These are phyloP conservation scores for Saccharomycopsis malanga DNA, from an alignment of 805 yeast genomes.

Conservation along the genomic window DNA sequence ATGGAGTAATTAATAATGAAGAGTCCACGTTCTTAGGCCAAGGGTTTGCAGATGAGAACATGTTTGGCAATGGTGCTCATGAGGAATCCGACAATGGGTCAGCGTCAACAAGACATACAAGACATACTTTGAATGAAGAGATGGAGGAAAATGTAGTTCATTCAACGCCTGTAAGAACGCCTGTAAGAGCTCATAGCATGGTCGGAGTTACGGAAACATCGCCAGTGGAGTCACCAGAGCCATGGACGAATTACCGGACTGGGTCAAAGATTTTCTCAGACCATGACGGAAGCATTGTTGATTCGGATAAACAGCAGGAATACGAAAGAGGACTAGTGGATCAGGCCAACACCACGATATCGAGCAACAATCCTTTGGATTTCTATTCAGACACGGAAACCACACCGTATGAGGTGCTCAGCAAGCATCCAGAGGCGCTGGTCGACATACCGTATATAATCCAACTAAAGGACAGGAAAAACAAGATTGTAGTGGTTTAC, in stretches of 20 bases:
- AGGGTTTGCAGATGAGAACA: neutral
- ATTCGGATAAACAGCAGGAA: conserved; percentile 15
- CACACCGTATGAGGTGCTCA: conserved; percentile 12
- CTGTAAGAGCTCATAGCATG: neutral
- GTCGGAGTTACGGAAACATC: neutral
- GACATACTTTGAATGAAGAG: neutral
- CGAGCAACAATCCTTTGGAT: conserved; percentile 14
- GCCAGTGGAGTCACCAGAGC: conserved; percentile 8
- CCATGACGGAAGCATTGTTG: conserved; percentile 6
- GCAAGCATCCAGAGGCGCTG: conserved; percentile 4
- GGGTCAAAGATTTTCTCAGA: neutral
- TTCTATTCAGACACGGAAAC: conserved; percentile 18
- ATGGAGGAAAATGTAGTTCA: neutral
- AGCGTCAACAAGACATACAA: too few relatives aligned
- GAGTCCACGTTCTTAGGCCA: neutral
- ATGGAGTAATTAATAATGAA: neutral
- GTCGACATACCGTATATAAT: conserved; percentile 45
- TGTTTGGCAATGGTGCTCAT: neutral
- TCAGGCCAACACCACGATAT: conserved; percentile 13
- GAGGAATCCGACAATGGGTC: neutral
- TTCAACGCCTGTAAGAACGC: neutral
- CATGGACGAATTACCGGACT: conserved; percentile 10
- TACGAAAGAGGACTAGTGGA: conserved; percentile 18
- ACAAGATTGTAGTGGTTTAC: conserved; percentile 65
- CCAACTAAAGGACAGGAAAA: conserved; percentile 57